These are phyloP conservation scores for Ganoderma lingzhi DNA, from an alignment of 1,284 basidiomycete species.

Conservation along the genomic window DNA sequence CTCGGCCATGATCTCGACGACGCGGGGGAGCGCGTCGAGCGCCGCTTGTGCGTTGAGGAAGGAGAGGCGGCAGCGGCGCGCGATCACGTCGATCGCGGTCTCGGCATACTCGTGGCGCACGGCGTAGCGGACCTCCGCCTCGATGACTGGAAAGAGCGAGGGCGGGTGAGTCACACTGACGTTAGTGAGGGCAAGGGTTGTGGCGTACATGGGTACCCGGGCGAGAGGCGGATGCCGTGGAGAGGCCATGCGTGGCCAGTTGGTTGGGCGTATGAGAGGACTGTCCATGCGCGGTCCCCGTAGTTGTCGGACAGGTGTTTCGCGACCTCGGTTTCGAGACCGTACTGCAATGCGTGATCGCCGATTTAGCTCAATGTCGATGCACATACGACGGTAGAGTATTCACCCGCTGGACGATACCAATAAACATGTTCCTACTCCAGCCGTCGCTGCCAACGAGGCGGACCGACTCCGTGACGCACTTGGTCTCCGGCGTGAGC, in stretches of 20 bases:
- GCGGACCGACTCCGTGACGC: conserved; percentile 84
- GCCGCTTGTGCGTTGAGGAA: conserved; percentile 95
- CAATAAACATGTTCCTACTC: conserved; percentile 97
- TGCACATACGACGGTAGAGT: background rate
- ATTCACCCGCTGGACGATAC: conserved; percentile 87
- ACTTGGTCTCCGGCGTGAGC: conserved; percentile 66
- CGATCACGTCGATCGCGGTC: conserved; percentile 92
- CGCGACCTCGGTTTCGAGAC: conserved; percentile 92
- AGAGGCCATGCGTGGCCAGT: conserved; percentile 88
- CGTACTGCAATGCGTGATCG: conserved; percentile 59
- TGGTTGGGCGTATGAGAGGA: conserved; percentile 83
- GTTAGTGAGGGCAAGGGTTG: conserved; percentile 2
- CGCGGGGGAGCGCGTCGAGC: conserved; percentile 83
- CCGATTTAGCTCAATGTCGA: background rate
- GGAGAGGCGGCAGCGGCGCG: conserved; percentile 89
- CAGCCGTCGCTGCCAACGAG: conserved; percentile 95
- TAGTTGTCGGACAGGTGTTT: conserved; percentile 94
- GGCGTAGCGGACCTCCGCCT: conserved; percentile 94
- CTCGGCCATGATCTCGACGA: conserved; percentile 92
- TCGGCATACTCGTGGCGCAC: conserved; percentile 91
- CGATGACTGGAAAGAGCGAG: conserved; percentile 65
- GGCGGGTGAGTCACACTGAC: conserved; percentile 5
- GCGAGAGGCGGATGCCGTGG: conserved; percentile 81
- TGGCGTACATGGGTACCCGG: conserved; percentile 81
- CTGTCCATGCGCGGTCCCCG: conserved; percentile 96